These are phyloP conservation scores for Xerocomus potaroensis DNA, from an alignment of 768 basidiomycete species.

Conservation along the genomic window DNA sequence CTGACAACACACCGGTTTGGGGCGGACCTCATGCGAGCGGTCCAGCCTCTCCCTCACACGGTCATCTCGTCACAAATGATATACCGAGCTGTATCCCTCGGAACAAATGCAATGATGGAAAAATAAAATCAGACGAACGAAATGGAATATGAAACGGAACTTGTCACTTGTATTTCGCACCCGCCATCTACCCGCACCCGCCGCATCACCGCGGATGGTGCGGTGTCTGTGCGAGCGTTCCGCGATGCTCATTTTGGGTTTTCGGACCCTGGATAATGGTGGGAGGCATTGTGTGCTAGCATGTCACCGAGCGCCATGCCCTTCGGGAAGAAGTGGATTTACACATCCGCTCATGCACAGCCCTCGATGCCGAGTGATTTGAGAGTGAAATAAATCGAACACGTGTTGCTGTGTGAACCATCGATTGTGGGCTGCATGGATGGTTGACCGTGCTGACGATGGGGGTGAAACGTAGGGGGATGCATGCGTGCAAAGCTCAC, in stretches of 20 bases:
- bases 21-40: neutral
- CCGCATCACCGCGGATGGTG: conserved; percentile 13
- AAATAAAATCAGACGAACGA: neutral
- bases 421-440: neutral
- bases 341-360: conserved; percentile 6
- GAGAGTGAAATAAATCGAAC: conserved; percentile 5
- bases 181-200: conserved; percentile 1
- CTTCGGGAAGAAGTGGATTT: conserved; percentile 1
- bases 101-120: neutral
- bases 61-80: conserved; percentile 9
- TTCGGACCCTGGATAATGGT: neutral
- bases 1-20: neutral
- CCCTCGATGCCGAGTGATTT: neutral
- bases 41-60: conserved; percentile 6
- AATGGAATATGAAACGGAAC: conserved; percentile 10
- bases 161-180: conserved; percentile 4
- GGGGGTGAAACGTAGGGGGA: conserved; percentile 2
- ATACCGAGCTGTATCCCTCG: neutral
- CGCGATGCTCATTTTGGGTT: conserved; percentile 20
- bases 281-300: neutral
- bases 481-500: neutral
- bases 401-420: conserved; percentile 9
- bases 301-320: conserved; percentile 4
- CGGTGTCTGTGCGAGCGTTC: conserved; percentile 15
- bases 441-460: neutral